A percentile compares a stretch with the other conserved stretches of the same genome.
Evolutionary conservation across 495 filamentous ascomycete genomes (phyloP).

Genomic region (Aspergillus sparsus): DNA sequence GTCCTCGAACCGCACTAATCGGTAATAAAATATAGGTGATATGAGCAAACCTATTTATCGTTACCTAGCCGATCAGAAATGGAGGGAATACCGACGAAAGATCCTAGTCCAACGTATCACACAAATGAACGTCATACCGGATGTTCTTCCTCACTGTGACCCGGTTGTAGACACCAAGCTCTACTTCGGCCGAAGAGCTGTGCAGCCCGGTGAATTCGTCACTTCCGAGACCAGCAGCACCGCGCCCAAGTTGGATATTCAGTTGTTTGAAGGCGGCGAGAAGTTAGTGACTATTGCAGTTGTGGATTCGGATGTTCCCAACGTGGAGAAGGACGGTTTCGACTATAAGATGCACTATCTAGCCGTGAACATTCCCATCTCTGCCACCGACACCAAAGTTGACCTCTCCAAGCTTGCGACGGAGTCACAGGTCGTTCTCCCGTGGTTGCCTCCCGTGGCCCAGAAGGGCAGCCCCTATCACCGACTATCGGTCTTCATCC

Average conservation of each 20-base stretch:
- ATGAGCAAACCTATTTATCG: constrained; percentile 98
- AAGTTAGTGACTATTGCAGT: constrained; percentile 82
- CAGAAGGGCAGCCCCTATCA: constrained; percentile 93
- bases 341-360: constrained; percentile 81
- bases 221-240: constrained; percentile 66
- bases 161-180: constrained; percentile 77
- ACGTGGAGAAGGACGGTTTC: constrained; percentile 74
- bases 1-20: not conserved
- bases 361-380: constrained; percentile 65
- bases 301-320: constrained; percentile 88
- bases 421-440: constrained; percentile 65
- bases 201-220: constrained; percentile 77
- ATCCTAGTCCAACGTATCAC: constrained; percentile 83
- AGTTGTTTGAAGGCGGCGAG: constrained; percentile 78
- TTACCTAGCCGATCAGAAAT: constrained; percentile 81
- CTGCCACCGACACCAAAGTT: constrained; percentile 53
- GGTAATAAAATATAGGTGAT: constrained; percentile 59
- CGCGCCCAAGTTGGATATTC: constrained; percentile 74
- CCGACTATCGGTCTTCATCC: constrained; percentile 76
- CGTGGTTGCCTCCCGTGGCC: constrained; percentile 82
- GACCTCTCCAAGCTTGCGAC: constrained; percentile 52
- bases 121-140: constrained; percentile 88
- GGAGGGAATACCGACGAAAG: constrained; percentile 74
- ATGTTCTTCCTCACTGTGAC: constrained; percentile 83
- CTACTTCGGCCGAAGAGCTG: constrained; percentile 66